Evolutionary conservation across 2,329 filamentous ascomycete genomes (phyloP), one percentile per base, ranked within the genome.

Genomic region (Neofusicoccum cordaticola): DNA sequence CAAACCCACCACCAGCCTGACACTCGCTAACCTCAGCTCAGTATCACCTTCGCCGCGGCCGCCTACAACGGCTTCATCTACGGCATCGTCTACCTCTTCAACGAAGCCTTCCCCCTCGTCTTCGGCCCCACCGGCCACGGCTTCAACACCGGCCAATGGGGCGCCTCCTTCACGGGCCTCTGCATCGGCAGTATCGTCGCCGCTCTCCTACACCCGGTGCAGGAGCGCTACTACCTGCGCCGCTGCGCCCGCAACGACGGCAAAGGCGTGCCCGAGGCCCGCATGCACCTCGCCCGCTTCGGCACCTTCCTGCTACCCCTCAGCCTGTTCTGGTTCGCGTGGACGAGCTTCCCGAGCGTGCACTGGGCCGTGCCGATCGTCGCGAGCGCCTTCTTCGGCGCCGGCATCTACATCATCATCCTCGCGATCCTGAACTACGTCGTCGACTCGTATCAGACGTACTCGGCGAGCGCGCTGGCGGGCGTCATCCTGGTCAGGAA

Each of bases 321-420:
- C n/a, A 67, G 67, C 6, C 64, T 74, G 4, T 73, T 73, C 62
- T 72, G 68, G 70, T 74, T 70, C 58, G 73, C 68, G 15, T 71
- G 66, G 66, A 66, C 65, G 2, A 66, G 62, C 51, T 61, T 39
- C 34, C 19, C 63, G 1, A 12, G 19, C 22, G 56, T 69, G 12
- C 66, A 65, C 65, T 69, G 66, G 66, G 64, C 66, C 34, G 66
- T 67, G 13, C 67, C 67, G 4, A 66, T 71, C 62, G 64, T 68
- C 34, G 66, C 67, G 12, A 68, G 64, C 2, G 61, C 64, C 12
- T 60, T 68, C 12, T 69, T 70, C 47, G 70, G 69, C 9, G 62
- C 63, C 2, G 69, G 69, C 22, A 65, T 70, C 7, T 67, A 70
- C 35, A 57, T 72, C 39, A 70, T 72, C 53, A 68, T 69, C 37